A percentile compares a stretch with the other conserved stretches of the same genome.
phyloP scores from a whole-genome alignment of 805 yeast species.

The Starmerella roubikii region DNA sequence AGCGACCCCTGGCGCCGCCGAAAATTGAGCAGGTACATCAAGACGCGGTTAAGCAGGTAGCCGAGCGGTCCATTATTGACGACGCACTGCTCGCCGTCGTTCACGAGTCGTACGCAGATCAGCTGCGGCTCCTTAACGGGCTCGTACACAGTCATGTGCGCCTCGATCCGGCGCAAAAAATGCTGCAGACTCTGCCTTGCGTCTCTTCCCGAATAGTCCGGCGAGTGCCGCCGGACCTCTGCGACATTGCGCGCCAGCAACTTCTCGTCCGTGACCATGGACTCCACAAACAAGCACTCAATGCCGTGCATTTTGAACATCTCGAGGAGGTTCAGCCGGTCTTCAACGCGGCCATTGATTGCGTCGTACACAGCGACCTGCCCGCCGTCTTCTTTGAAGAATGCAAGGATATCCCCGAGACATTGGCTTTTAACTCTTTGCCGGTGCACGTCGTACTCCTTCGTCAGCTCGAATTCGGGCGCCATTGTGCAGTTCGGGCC shows the following conservation, averaged over 20 bases:
- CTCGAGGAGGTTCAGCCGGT: slow-evolving; percentile 41
- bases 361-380: slow-evolving; percentile 97
- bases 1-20: slow-evolving; percentile 78
- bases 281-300: slow-evolving; percentile 77
- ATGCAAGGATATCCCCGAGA: slow-evolving; percentile 50
- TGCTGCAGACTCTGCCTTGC: slow-evolving; percentile 61
- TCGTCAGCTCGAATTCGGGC: slow-evolving; percentile 47
- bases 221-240: slow-evolving; percentile 67
- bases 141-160: slow-evolving; percentile 57
- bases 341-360: slow-evolving; percentile 64
- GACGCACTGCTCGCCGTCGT: slow-evolving; percentile 75
- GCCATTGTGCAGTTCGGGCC: slow-evolving; percentile 39
- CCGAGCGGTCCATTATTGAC: slow-evolving; percentile 75
- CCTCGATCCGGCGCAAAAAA: slow-evolving; percentile 56
- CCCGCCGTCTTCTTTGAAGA: slow-evolving; percentile 55
- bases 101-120: slow-evolving; percentile 71
- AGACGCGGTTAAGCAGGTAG: slow-evolving; percentile 78
- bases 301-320: slow-evolving; percentile 45
- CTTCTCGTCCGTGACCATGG: slow-evolving; percentile 59
- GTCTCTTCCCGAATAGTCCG: slow-evolving; percentile 73
- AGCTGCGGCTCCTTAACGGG: slow-evolving; percentile 51
- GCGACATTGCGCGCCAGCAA: slow-evolving; percentile 63
- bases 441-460: slow-evolving; percentile 41
- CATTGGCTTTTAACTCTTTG: slow-evolving; percentile 48
- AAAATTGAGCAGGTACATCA: slow-evolving; percentile 82